Evolutionary conservation across 495 filamentous ascomycete species (phyloP), one percentile per base, ranked within the genome.

Genomic region (Symbiotaphrina buchneri): DNA sequence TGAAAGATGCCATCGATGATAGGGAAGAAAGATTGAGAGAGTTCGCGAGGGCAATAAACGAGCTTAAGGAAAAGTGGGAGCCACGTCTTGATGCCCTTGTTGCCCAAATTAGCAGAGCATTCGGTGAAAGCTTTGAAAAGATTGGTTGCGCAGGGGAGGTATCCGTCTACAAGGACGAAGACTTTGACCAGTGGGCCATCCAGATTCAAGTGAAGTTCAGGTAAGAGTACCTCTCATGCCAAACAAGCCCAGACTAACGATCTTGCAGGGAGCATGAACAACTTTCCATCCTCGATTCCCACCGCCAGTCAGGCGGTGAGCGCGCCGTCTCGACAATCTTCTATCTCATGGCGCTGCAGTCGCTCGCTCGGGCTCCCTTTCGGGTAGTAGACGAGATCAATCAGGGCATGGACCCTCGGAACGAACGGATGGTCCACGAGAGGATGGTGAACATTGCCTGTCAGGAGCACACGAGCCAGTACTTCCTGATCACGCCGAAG

Each of bases 401-500:
- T 43, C 87, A 97, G 56, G 87, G 87, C 37, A 97, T 97, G 87
- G 87, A 97, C 52, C 85, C 90, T 15, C 69, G 90, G 27, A 97
- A 97, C 52, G 87, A 97, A 55, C 71, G 87, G 26, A 83, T 94
- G 63, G 90, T 95, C 8, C 87, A 99, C 52, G 79, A 81, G 43
- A 74, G 90, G 31, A 80, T 99, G 72, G 83, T 94, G 1, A 80
- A 84, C 45, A 87, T 91, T 46, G 84, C 84, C 26, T 92, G 84
- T 40, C 58, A 61, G 40, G 67, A 76, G 46, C 59, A 69, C 40
- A 77, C 71, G 15, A 48, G 41, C 23, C 47, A 79, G 39, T 80
- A 95, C 51, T 95, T 99, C 64, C 68, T 99, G 21, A 94, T 99
- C 55, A 95, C 87, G 10, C 87, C 87, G n/a, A 99, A 99, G 53